Evolutionary conservation across 1,139 yeast genomes (phyloP), one percentile per base, ranked within the genome.

Genomic region (Pichia sp.): DNA sequence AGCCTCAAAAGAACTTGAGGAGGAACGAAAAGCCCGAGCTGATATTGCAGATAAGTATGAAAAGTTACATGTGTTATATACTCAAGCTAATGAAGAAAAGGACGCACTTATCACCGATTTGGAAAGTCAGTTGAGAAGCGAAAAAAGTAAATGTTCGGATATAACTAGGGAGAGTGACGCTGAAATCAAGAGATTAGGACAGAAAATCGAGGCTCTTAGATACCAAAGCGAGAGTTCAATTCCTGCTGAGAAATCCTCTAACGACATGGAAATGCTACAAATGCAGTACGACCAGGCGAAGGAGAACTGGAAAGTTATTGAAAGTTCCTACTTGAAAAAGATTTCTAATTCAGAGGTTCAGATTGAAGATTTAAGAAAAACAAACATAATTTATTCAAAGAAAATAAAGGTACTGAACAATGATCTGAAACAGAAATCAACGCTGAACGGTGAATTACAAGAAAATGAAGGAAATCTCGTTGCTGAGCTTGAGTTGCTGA

Each of bases 241-340:
- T 47, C 50, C 42, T 44, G 34, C 46, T 25, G 50, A 31, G 6
- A 41, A 40, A 6, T 30, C 44, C 10, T 26, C 18, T 9, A 21
- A 21, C 1, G 53, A 47, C 16, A 55, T 51, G 55, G 86, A 82
- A 51, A 72, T 75, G 16, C 65, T 87, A 25, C 91, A 85, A 61
- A 73, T 79, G 10, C 90, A 85, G 61, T 85, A 83, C 62, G 72
- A 83, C 7, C 75, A 82, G 22, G 85, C 90, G 0, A 66, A 65
- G 50, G 69, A 64, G 47, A 63, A 66, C 53, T 62, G 70, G 66
- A 62, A 65, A 45, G 52, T 65, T 22, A 62, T 67, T 26, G 70
- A 68, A 51, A 61, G 66, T 44, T 56, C 65, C 37, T 67, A 63
- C 28, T 49, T 65, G 44, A 64, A 60, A 36, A 64, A 66, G 23